Evolutionary conservation across 1,284 basidiomycete species (phyloP).

Genomic region (Rhodofomes roseus): DNA sequence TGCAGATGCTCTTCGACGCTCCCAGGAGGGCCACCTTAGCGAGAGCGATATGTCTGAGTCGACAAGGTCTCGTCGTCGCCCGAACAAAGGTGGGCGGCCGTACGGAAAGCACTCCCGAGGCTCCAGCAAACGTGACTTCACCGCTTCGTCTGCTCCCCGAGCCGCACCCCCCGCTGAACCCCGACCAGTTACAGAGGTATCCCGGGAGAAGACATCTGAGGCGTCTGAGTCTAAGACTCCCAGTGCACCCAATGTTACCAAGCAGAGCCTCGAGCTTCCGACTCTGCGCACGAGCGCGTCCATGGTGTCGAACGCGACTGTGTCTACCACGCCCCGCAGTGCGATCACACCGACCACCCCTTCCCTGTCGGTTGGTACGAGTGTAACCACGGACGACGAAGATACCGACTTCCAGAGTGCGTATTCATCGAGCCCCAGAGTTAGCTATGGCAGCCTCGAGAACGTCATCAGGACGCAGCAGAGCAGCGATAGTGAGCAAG

Average conservation of each 20-base stretch:
- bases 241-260: slow-evolving; percentile 13
- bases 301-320: slow-evolving; percentile 27
- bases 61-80: slow-evolving; percentile 13
- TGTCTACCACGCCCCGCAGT: slow-evolving; percentile 21
- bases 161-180: slow-evolving; percentile 12
- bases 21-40: slow-evolving; percentile 37
- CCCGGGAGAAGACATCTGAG: slow-evolving; percentile 13
- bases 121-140: slow-evolving; percentile 16
- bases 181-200: slow-evolving; percentile 1
- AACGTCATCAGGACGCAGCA: slow-evolving; percentile 17
- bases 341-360: slow-evolving; percentile 36
- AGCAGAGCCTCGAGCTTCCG: slow-evolving; percentile 14
- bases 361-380: slow-evolving; percentile 36
- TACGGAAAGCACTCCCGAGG: slow-evolving; percentile 16
- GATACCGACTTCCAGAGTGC: slow-evolving; percentile 84
- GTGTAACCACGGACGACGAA: slow-evolving; percentile 66
- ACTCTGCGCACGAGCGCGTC: slow-evolving; percentile 34
- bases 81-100: slow-evolving; percentile 15
- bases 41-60: slow-evolving; percentile 43
- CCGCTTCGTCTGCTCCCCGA: slow-evolving; percentile 15
- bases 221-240: slow-evolving; percentile 10
- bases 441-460: slow-evolving; percentile 43
- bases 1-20: slow-evolving; percentile 46
- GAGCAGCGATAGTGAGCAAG: slow-evolving; percentile 19
- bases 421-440: slow-evolving; percentile 69